Evolutionary conservation across 2,329 filamentous ascomycete genomes (phyloP).

Genomic region (Sporothrix phasma): DNA sequence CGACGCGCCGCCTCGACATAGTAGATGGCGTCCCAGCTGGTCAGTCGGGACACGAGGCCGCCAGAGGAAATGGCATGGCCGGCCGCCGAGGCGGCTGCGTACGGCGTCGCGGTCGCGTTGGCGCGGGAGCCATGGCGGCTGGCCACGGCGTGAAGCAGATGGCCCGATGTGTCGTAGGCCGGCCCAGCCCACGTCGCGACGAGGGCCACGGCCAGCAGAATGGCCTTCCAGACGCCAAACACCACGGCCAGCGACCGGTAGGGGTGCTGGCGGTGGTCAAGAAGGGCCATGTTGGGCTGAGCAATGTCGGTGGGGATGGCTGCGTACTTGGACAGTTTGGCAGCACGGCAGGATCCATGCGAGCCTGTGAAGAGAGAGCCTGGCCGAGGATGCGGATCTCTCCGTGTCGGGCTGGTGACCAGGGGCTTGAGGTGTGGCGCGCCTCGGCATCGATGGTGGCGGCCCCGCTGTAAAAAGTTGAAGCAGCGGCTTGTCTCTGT

Average conservation of each 20-base stretch:
- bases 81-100: slow-evolving; percentile 15
- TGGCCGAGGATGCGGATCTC: neutral
- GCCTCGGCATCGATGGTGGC: neutral
- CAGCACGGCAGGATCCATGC: neutral
- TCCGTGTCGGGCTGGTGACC: neutral
- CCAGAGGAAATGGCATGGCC: slow-evolving; percentile 16
- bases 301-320: neutral
- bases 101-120: slow-evolving; percentile 22
- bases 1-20: slow-evolving; percentile 52
- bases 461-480: no score
- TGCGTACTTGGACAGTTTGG: neutral
- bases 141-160: slow-evolving; percentile 30
- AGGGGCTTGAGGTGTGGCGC: neutral
- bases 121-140: slow-evolving; percentile 25
- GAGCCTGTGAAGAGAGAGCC: no score
- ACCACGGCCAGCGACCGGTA: slow-evolving; percentile 10
- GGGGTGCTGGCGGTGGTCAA: slow-evolving; percentile 6
- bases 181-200: slow-evolving; percentile 40
- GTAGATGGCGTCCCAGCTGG: slow-evolving; percentile 76
- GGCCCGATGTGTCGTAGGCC: slow-evolving; percentile 67
- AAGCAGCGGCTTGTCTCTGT: no score
- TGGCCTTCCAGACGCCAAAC: slow-evolving; percentile 57
- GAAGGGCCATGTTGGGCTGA: neutral
- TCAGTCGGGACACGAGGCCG: slow-evolving; percentile 44
- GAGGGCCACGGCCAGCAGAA: slow-evolving; percentile 53